These are phyloP conservation scores for Nicotiana rustica DNA, from an alignment of 305 asterid genomes.

Conservation along the genomic window DNA sequence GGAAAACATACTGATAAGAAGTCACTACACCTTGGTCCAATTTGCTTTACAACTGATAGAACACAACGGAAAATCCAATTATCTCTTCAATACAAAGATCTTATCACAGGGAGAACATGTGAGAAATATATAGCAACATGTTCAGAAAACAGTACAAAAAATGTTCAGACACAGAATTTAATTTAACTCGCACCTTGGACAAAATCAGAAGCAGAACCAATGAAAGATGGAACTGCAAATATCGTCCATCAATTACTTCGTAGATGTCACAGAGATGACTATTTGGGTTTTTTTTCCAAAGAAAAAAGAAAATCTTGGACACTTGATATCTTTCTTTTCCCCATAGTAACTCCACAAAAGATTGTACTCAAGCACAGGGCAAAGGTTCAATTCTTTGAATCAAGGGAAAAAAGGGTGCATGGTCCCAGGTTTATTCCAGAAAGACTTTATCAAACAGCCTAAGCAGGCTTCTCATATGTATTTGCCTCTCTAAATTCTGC, in stretches of 20 bases:
- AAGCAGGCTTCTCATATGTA: constrained; percentile 51
- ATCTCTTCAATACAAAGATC: background rate
- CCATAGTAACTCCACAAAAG: background rate
- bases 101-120: background rate
- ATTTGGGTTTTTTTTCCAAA: too few relatives aligned
- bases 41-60: background rate
- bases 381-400: background rate
- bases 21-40: background rate
- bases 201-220: background rate
- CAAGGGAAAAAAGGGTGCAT: background rate
- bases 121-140: background rate
- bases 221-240: background rate
- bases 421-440: background rate
- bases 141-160: background rate
- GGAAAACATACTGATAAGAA: background rate
- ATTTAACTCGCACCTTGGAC: background rate
- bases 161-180: background rate
- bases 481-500: constrained; percentile 47
- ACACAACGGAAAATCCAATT: background rate
- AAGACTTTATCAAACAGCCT: constrained; percentile 7
- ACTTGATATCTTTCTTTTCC: background rate
- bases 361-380: background rate
- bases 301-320: background rate
- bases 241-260: background rate
- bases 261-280: background rate